Base-by-base conservation (phyloP, 805 yeast species). In the Kluyveromyces siamensis region DNA sequence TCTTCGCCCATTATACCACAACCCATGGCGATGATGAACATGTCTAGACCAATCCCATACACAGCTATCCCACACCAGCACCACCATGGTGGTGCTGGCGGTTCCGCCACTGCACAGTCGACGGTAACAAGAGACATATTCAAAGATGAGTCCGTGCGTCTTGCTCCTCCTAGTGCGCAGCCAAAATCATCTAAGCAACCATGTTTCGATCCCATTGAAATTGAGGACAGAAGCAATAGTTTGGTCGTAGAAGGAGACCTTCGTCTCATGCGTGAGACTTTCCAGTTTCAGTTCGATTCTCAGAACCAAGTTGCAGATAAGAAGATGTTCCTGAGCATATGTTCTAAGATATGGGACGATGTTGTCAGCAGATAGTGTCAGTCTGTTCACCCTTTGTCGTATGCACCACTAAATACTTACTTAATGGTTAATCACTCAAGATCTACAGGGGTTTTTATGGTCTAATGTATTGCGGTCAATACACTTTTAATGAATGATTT, bases 341-440 rank as follows among this genome's bases (percentile, higher is more conserved):
- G 68, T 50, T 62, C 59, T 48, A 62, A 60, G 48, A 56, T 64
- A n/a, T 64, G 67, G 67, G 61, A 60, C 44, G 67, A 63, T 37
- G 53, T 61, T 2, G 45, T 43, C n/a, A 36, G 39, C 27, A 43
- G 45, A 33, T 30, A 30, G 14, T 30, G 14, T 21, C 25, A 4
- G 6, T 21, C 25, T 21, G 6, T 21, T 21, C 25, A 21, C 25
- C 6, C 25, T 21, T 21, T 21, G 25, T 21, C 25, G 25, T 21
- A 21, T 21, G 25, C 25, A 21, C 25, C 25, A 21, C 25, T 21
- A 21, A 21, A 21, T 21, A 21, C 25, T 21, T 21, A 21, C 25
- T 21, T 21, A 21, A 21, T 6, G 3, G 25, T 21, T 21, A 21
- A 21, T 21, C 25, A 21, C 25, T 21, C 25, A 21, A 21, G 25